Conservation (phyloP, 2,329 filamentous ascomycete genomes). For the Fusarium sororula region DNA sequence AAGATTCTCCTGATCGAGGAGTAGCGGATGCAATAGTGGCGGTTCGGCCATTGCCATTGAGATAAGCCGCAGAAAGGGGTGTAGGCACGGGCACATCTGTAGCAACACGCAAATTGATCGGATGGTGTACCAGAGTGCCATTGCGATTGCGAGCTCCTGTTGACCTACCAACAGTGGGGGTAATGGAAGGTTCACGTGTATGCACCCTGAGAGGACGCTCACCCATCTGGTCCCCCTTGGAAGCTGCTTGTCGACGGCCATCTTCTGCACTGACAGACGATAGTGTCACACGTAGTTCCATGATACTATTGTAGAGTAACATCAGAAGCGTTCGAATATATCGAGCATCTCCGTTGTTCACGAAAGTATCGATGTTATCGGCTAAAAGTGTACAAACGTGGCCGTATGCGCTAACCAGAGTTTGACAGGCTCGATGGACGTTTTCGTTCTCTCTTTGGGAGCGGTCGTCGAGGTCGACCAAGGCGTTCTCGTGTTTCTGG, state of each 20-base stretch:
- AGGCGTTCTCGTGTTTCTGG: conserved; percentile 65
- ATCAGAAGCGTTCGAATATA: conserved; percentile 73
- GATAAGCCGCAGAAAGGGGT: conserved; percentile 52
- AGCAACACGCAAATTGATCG: conserved; percentile 63
- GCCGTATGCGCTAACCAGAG: conserved; percentile 70
- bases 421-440: conserved; percentile 70
- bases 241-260: conserved; percentile 24
- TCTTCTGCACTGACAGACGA: conserved; percentile 46
- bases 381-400: conserved; percentile 70
- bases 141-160: conserved; percentile 45
- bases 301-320: conserved; percentile 73
- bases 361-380: conserved; percentile 70
- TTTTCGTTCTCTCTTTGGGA: conserved; percentile 67
- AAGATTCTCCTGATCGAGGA: conserved; percentile 84
- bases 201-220: conserved; percentile 62
- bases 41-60: conserved; percentile 60
- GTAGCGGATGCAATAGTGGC: conserved; percentile 69
- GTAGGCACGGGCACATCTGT: conserved; percentile 59
- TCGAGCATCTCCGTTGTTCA: conserved; percentile 71
- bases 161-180: conserved; percentile 61
- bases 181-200: conserved; percentile 61
- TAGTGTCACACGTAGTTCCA: conserved; percentile 69
- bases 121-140: conserved; percentile 57
- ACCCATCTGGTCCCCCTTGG: conserved; percentile 32
- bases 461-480: conserved; percentile 57